Evolutionary conservation across 192 early-diverging fungal species (phyloP), one percentile per base, ranked within the genome.

Genomic region (Chytriomyces sp.): DNA sequence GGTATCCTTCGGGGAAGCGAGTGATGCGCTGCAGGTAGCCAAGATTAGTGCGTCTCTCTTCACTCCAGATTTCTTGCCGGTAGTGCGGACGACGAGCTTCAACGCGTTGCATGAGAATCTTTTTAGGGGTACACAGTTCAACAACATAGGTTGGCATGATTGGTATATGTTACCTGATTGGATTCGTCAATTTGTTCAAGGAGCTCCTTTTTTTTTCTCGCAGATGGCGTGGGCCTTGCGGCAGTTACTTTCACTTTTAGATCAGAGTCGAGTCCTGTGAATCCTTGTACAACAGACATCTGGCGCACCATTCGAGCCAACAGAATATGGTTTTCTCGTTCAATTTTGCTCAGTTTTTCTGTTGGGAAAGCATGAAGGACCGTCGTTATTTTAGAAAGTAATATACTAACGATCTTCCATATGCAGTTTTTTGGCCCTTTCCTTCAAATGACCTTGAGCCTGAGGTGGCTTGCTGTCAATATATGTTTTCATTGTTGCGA

Each of bases 281-380:
- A 75, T 25, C 74, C 79, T 28, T 56, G 49, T 19, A 77, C 78
- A 4, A 57, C 69, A 19, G 58, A 59, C 71, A 76, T 64, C 53
- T 78, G 77, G n/a, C 80, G 54, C 5, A 78, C 75, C 80, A 85
- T 85, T 56, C 83, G 59, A 17, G 82, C 70, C 34, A 85, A 54
- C 26, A 85, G 70, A 39, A 82, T 82, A 17, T 70, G 55, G 55
- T 85, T 85, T 40, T 85, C 80, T 17, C 62, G 32, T 49, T 79
- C 65, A 62, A 78, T 83, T 69, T 52, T 52, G 38, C n/a, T 76
- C 63, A 70, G 55, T 31, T 65, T 78, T 66, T 75, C 78, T 85
- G 64, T 77, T 26, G 44, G 5, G 19, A 12, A 30, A 19, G 25
- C 56, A 6, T 52, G 31, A 19, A 66, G 39, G 70, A 31, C 25